phyloP scores from a whole-genome alignment of 306 rosid genomes.

The Lathyrus sativus region DNA sequence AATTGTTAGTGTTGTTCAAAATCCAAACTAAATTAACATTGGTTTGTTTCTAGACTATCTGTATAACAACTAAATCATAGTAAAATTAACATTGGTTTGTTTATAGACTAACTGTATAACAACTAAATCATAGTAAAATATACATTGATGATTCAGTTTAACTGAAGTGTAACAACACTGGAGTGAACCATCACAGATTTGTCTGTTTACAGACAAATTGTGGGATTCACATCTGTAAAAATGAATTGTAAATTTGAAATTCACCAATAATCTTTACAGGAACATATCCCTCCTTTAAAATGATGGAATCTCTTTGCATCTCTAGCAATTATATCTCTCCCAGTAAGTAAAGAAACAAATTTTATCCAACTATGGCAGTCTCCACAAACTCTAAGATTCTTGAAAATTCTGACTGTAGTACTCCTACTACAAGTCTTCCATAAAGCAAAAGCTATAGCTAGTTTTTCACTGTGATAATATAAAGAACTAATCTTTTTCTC shows the following conservation, averaged over 20 bases:
- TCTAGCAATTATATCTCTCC: slow-evolving; percentile 64
- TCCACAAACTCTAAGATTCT: slow-evolving; percentile 77
- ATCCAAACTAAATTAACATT: no score
- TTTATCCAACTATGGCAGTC: slow-evolving; percentile 67
- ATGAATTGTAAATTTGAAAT: neutral
- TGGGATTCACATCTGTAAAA: no score
- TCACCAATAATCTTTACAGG: slow-evolving; percentile 75
- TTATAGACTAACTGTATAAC: no score
- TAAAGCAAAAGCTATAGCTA: slow-evolving; percentile 64
- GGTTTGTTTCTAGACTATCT: no score
- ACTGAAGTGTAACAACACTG: neutral
- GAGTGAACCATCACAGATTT: neutral
- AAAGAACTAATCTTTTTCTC: slow-evolving; percentile 53
- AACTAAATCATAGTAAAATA: neutral
- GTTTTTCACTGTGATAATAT: slow-evolving; percentile 68
- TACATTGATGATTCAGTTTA: neutral
- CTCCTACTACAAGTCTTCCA: slow-evolving; percentile 57
- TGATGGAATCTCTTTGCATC: slow-evolving; percentile 69
- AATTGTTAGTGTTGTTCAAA: no score
- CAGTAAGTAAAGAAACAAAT: slow-evolving; percentile 51
- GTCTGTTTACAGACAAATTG: neutral
- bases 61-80: neutral
- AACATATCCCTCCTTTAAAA: slow-evolving; percentile 61
- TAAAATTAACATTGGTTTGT: neutral
- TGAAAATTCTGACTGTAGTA: slow-evolving; percentile 54